Percentiles rank a stretch among this genome's conserved stretches.
Evolutionary conservation across 2,329 filamentous ascomycete species (phyloP).

Genomic region (Dactylonectria macrodidyma): DNA sequence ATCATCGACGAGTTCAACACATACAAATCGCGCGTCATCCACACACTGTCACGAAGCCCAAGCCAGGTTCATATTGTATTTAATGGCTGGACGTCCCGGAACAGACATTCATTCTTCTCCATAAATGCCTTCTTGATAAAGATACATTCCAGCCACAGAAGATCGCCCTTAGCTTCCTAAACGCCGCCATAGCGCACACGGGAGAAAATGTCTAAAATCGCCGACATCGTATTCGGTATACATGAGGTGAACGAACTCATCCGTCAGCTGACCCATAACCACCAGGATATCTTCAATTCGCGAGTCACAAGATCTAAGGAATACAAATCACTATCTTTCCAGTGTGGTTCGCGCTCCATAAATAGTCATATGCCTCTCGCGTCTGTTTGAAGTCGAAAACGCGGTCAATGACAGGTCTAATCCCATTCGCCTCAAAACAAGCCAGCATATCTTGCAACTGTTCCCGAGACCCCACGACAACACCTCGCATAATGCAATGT

Average conservation of each 20-base stretch:
- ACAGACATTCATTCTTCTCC: conserved; percentile 10
- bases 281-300: too few species aligned
- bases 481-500: conserved; percentile 29
- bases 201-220: background rate
- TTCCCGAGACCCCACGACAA: conserved; percentile 35
- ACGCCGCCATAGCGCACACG: conserved; percentile 1
- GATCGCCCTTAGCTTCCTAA: conserved; percentile 1
- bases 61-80: conserved; percentile 7
- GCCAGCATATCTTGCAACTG: conserved; percentile 34
- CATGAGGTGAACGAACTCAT: too few species aligned
- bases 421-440: conserved; percentile 29
- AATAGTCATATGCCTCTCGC: too few species aligned
- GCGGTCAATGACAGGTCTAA: conserved; percentile 22
- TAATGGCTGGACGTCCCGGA: conserved; percentile 1
- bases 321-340: too few species aligned
- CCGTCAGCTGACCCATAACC: too few species aligned
- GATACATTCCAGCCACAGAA: conserved; percentile 11
- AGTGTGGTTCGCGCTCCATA: too few species aligned
- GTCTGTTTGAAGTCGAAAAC: too few species aligned
- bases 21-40: conserved; percentile 1
- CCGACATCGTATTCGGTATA: too few species aligned
- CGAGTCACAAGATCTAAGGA: too few species aligned
- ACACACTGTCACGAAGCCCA: conserved; percentile 4
- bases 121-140: background rate
- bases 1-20: background rate